A percentile compares a stretch with the other conserved stretches of the same genome.
phyloP scores from a whole-genome alignment of 202 grass and related monocot genomes.

The Dendrocalamus latiflorus region DNA sequence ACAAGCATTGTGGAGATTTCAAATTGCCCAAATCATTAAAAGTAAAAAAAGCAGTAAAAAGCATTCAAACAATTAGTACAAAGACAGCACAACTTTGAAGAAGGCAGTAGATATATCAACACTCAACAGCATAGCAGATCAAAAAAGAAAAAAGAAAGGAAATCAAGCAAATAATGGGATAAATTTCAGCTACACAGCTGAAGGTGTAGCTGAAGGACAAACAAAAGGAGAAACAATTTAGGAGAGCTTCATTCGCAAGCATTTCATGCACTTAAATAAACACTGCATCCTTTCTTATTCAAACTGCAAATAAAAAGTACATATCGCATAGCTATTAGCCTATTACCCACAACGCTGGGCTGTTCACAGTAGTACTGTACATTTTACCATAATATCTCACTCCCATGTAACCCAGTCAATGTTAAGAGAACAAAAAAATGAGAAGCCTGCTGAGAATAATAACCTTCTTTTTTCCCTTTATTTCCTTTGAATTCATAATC shows the following conservation, averaged over 20 bases:
- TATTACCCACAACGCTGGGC: neutral
- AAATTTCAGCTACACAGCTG: neutral
- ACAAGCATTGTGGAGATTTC: neutral
- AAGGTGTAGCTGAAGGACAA: neutral
- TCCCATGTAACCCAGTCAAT: neutral
- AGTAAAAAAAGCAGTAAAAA: neutral
- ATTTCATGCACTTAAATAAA: neutral
- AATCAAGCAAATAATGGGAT: neutral
- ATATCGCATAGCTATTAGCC: neutral
- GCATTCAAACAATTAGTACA: neutral
- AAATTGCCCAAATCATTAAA: neutral
- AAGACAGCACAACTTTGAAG: neutral
- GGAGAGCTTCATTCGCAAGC: neutral
- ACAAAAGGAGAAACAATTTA: neutral
- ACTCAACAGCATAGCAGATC: conserved; percentile 5
- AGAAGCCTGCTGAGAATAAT: neutral
- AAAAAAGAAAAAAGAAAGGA: neutral
- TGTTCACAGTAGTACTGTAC: neutral
- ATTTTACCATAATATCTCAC: neutral
- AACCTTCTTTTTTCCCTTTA: neutral
- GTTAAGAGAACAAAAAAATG: neutral
- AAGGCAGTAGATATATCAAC: neutral
- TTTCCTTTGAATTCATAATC: neutral
- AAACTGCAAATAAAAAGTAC: neutral
- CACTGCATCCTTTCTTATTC: neutral